Conservation (phyloP, 345 rosid genomes). For the Cardamine chenopodiifolia region DNA sequence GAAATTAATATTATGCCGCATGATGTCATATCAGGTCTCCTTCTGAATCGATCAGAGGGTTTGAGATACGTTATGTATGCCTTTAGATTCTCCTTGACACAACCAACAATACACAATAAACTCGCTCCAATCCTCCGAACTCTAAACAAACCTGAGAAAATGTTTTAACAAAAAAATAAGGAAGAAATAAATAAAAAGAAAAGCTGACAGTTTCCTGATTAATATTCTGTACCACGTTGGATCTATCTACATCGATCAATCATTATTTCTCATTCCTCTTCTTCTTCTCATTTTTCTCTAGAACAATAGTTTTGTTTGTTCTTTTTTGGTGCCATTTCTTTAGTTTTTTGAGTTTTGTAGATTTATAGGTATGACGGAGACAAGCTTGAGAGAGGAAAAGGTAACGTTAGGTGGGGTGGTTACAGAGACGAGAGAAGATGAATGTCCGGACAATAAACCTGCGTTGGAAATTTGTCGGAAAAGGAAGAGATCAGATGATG, state of each 20-base stretch:
- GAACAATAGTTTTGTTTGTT: constrained; percentile 9
- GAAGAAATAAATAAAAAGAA: constrained; percentile 10
- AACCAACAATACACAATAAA: constrained; percentile 15
- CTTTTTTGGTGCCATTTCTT: constrained; percentile 3
- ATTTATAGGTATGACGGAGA: constrained; percentile 19
- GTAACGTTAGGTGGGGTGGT: constrained; percentile 1
- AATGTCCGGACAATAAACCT: constrained; percentile 12
- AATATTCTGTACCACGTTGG: constrained; percentile 44
- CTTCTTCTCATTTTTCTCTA: background rate
- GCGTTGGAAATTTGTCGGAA: constrained; percentile 15
- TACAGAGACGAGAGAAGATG: constrained; percentile 11
- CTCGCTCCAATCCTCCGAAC: constrained; percentile 38
- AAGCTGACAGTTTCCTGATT: constrained; percentile 47
- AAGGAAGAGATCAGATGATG: constrained; percentile 37
- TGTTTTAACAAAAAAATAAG: constrained; percentile 7
- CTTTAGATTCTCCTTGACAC: constrained; percentile 33
- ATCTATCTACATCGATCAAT: constrained; percentile 41
- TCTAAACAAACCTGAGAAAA: constrained; percentile 28
- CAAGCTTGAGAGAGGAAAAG: constrained; percentile 9
- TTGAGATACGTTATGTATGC: constrained; percentile 33
- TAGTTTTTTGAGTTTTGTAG: constrained; percentile 9
- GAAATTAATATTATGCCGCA: background rate
- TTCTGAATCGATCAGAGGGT: constrained; percentile 28
- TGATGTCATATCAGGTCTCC: constrained; percentile 23
- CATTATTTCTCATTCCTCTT: constrained; percentile 8